Base-by-base conservation (phyloP, 2,329 filamentous ascomycete genomes). In the Aspergillus pseudotamarii region DNA sequence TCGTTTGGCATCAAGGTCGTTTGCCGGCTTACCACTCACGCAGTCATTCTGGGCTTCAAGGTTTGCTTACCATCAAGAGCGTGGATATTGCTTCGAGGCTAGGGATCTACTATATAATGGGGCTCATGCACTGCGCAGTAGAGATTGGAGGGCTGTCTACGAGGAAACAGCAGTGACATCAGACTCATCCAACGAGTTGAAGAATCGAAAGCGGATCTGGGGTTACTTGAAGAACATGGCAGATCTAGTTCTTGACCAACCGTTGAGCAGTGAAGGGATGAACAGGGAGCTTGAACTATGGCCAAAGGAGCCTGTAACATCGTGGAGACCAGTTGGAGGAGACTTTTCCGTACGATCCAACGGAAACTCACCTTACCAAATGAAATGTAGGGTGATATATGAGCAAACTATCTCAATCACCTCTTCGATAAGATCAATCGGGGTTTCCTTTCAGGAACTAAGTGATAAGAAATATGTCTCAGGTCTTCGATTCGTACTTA, bases 101-200 rank as follows among this genome's bases (percentile, higher is more conserved):
- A 57, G 28, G 34, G 23, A 61, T 36, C 57, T 55, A n/a, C 34
- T 54, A 6, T 59, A 55, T 48, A 59, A 45, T n/a, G 30, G 55
- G 8, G 28, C 41, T 19, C 8, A 45, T 3, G 38, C 56, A 19
- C 36, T 57, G 26, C 46, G 62, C 28, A 23, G 36, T 41, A 63
- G 65, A 11, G 62, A 82, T 34, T 71, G 68, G 69, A 69, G 61
- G 59, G 43, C 48, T 10, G 50, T 69, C 28, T 70, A 69, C 45
- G 34, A 69, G n/a, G 60, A 56, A 45, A 68, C 65, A n/a, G 43
- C 56, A 23, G 14, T 57, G 28, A 59, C n/a, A 11, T 14, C 51
- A 21, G 30, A 43, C 4, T 46, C 64, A 11, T 59, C 57, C 1
- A 48, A 45, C 14, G 54, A 58, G 43, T 43, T 69, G 46, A 59